Base-by-base conservation (phyloP, 768 basidiomycete genomes). In the Trametes gibbosa region DNA sequence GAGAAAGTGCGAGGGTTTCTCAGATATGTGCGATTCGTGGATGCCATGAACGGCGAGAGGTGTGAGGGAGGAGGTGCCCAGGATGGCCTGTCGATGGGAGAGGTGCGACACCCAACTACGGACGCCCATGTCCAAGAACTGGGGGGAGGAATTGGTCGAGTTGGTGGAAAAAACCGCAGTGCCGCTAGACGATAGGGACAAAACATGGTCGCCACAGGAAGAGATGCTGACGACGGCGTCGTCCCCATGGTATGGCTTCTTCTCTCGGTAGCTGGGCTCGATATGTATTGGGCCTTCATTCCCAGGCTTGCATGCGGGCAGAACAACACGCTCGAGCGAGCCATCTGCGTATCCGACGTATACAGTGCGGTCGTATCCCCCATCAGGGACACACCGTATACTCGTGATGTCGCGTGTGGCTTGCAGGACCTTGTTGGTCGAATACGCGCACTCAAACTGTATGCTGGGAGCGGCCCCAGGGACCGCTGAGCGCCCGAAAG, bases 51-150 rank as follows among this genome's bases (percentile, higher is more conserved):
- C 72, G 35, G 76, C 74, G 27, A 92, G 76, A 3, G 90, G 88
- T 0, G 76, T 76, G 1, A 74, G 70, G 2, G 86, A 85, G 13
- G 84, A 79, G 9, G 81, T 81, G 9, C 90, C 90, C 57, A 92
- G 85, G 9, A 82, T 84, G 10, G 85, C 86, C 58, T 82, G 90
- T 9, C 76, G 68, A 47, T 79, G 70, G 53, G 75, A 83, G 52
- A 92, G 79, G 62, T 84, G 76, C 19, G 82, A 80, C 6, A 77
- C 71, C 90, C 90, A 92, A 64, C 84, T 81, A 41, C 83, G 84
- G 3, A 72, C 61, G 42, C 77, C 69, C 35, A 90, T 70, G 45
- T 82, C 70, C 39, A 86, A 69, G 34, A 72, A 66, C 21, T 71
- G 61, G 0, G 72, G 63, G 1, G 50, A 10, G 43, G 52, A 65